Base-by-base conservation (phyloP, 257 asterid genomes). In the Solanum bulbocastanum region DNA sequence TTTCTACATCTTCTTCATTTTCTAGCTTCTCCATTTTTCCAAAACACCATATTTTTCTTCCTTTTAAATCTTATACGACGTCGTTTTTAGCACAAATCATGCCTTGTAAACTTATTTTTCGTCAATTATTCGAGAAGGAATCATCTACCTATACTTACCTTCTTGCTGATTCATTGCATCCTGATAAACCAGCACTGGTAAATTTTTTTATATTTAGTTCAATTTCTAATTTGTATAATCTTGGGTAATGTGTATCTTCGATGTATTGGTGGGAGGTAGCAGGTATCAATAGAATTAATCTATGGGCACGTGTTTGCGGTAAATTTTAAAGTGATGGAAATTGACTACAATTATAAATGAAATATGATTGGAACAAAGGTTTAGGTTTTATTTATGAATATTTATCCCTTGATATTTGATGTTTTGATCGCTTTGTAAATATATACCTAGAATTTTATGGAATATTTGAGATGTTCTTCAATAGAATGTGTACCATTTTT, bases 121-220 rank as follows among this genome's bases (percentile, higher is more conserved):
- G 98, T n/a, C 98, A 97, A 92, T 93, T 97, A 22, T 97, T 96
- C 83, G 98, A 97, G 96, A 95, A 96, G 92, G 99, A 97, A 1
- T 97, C 99, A 35, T 96, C 93, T 60, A 96, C 99, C 71, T 97
- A 92, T 88, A 96, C 99, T 90, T 97, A 97, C 90, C 97, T 97
- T 83, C 98, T 97, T 79, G 99, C 99, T 74, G 98, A 97, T 91
- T 94, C 92, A 91, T 88, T 92, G 88, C 98, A 96, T 90, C 99
- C 98, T 69, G 95, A 96, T 65, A 97, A 95, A 71, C 99, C 99
- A 33, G 99, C 99, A 76, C 91, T 97, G 96, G 99, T 95, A 56
- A 37, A 32, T 46, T 49, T 49, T 49, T 16, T 5, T 16, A 52
- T 52, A 52, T 18, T 52, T 52, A 52, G 4, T 52, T 52, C 62